Base-by-base conservation (phyloP, 768 basidiomycete species). In the Leccinum uliginosum region DNA sequence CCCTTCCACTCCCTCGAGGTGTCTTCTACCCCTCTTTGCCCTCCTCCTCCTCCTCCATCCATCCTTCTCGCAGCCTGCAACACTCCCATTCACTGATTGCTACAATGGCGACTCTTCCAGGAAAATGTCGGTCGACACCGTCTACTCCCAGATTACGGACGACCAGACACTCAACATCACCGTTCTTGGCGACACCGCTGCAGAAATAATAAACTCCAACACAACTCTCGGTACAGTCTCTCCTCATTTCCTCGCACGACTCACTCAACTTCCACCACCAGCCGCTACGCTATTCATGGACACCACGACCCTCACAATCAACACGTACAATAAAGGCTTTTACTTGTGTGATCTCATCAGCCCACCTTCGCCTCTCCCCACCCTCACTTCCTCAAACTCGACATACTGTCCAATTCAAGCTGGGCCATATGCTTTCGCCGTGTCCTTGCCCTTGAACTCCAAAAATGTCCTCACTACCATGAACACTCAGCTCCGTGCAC, bases 271-370 rank as follows among this genome's bases (percentile, higher is more conserved):
- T 50, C 51, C 32, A 10, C 32, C 32, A 29, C 50, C 44, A 68
- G 57, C 57, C 87, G 92, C 93, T 17, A 97, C 93, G 8, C 80
- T 97, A 43, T 95, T 96, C 75, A 88, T 87, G 45, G 84, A 89
- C 10, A 86, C 91, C 2, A 80, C 83, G 53, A 82, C 93, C 21
- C 81, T 95, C 50, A 93, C 93, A 3, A 82, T 95, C 63, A 80
- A 78, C 59, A 81, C 87, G 59, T 88, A 81, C 72, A 78, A 78
- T 48, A 86, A 87, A 61, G 82, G 81, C 58, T 83, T 86, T 3
- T 91, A 81, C 67, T 76, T 98, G 59, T 98, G 96, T 71, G 70
- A 80, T 24, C 78, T 84, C n/a, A 74, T 98, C 44, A 84, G 87
- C 26, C 90, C 93, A 12, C 82, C 87, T 15, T 88, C 89, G 11